phyloP scores from a whole-genome alignment of 352 stramenopile species.

The Pythium sp. region DNA sequence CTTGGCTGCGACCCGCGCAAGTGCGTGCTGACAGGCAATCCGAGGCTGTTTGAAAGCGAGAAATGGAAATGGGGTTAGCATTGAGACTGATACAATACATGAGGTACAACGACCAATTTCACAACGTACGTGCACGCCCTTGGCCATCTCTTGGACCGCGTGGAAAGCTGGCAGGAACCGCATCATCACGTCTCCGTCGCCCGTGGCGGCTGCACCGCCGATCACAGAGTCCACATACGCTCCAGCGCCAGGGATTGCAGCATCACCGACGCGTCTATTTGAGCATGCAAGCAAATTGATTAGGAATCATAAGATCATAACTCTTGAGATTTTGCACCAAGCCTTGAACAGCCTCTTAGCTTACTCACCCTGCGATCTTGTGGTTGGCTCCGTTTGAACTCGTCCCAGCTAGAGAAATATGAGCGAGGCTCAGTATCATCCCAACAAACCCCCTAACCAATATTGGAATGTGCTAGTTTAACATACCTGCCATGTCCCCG shows the following conservation, averaged over 20 bases:
- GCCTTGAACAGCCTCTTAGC: not conserved
- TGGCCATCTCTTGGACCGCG: conserved; percentile 79
- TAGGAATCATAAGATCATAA: not conserved
- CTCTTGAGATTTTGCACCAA: not conserved
- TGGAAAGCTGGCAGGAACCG: conserved; percentile 86
- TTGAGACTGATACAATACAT: not conserved
- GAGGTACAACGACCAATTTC: not conserved
- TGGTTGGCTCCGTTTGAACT: conserved; percentile 90
- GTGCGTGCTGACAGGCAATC: conserved; percentile 50
- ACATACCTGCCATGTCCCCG: conserved; percentile 61
- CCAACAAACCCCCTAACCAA: not conserved
- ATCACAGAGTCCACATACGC: conserved; percentile 84
- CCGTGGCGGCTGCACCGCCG: conserved; percentile 81
- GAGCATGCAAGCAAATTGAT: not conserved
- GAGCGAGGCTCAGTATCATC: not conserved
- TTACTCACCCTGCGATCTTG: conserved; percentile 79
- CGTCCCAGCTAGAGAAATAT: conserved; percentile 50
- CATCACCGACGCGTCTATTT: conserved; percentile 83
- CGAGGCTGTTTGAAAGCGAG: conserved; percentile 37
- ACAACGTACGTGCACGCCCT: conserved; percentile 57
- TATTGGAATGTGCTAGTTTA: not conserved
- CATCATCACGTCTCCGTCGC: conserved; percentile 92
- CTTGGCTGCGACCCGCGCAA: conserved; percentile 46
- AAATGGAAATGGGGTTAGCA: not conserved
- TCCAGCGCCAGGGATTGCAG: conserved; percentile 75